Evolutionary conservation across 768 basidiomycete species (phyloP), one percentile per base, ranked within the genome.

Genomic region (Pleurotus sapidus): DNA sequence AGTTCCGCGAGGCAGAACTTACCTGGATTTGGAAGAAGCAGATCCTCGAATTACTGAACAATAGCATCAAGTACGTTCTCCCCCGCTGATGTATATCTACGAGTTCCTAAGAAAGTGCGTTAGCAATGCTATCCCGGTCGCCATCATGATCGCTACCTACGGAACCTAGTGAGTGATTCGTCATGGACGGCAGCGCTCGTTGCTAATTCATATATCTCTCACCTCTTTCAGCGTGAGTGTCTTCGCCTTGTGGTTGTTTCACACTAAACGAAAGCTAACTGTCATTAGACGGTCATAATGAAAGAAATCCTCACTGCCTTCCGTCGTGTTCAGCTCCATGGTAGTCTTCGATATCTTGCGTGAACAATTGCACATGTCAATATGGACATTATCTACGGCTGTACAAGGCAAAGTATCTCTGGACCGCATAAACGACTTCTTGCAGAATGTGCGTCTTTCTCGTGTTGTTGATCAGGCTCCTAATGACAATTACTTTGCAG

Each of bases 121-220:
- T 3, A 88, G 85, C 65, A 81, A 76, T 59, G 59, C 81, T 27
- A 78, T 89, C 46, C 88, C 89, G 0, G 68, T 89, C 6, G 42
- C 81, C 0, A 84, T 81, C 30, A 90, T 90, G 88, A 64, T 86
- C 46, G 76, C 80, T 15, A 84, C 86, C 2, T 89, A 82, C 61
- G 74, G 77, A 3, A 74, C 82, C 7, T 89, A 85, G 76, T 85
- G 70, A 55, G 81, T 50, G 27, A 59, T 34, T 18, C 9, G 15
- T 40, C 24, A 5, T 23, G 5, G 18, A 20, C 30, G 5, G 43
- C 14, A 15, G 6, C 6, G 17, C 38, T 23, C 25, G 5, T 30
- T 18, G 24, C 40, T 30, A 25, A 46, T 25, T 56, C 38, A 17
- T 15, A 12, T 43, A 40, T 23, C 8, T 8, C 30, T 11, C 8